A percentile compares a stretch with the other conserved stretches of the same genome.
Evolutionary conservation across 352 stramenopile species (phyloP).

Genomic region (Phytopythium litorale): DNA sequence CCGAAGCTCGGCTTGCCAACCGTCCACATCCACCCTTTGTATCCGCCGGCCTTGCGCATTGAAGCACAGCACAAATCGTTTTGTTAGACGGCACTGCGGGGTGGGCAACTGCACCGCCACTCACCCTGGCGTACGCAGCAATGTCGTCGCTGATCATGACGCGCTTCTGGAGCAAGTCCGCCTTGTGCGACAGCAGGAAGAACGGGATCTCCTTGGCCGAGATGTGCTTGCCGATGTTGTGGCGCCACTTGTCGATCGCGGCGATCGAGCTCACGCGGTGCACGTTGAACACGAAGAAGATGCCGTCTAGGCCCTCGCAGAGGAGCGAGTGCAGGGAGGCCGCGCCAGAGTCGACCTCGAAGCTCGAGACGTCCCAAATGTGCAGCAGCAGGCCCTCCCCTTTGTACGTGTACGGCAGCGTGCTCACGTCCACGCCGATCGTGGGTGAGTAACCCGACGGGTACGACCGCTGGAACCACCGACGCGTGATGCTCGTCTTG

Average conservation of each 20-base stretch:
- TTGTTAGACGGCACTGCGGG: background rate
- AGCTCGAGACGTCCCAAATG: slow-evolving; percentile 76
- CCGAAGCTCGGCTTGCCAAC: slow-evolving; percentile 70
- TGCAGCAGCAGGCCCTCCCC: slow-evolving; percentile 52
- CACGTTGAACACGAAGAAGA: slow-evolving; percentile 89
- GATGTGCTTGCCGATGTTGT: slow-evolving; percentile 64
- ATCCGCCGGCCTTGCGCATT: slow-evolving; percentile 43
- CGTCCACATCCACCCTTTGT: slow-evolving; percentile 84
- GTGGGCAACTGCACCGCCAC: background rate
- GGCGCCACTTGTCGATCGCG: slow-evolving; percentile 80
- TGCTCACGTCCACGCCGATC: slow-evolving; percentile 73
- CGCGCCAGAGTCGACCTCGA: slow-evolving; percentile 57
- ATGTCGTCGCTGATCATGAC: slow-evolving; percentile 88
- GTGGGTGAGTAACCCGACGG: slow-evolving; percentile 65
- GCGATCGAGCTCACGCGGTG: slow-evolving; percentile 85
- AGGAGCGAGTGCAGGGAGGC: slow-evolving; percentile 67
- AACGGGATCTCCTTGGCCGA: slow-evolving; percentile 75
- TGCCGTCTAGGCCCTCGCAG: slow-evolving; percentile 74
- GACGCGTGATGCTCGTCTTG: slow-evolving; percentile 77
- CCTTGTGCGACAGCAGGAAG: slow-evolving; percentile 81
- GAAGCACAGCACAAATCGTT: background rate
- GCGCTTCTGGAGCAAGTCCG: slow-evolving; percentile 77
- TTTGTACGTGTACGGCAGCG: slow-evolving; percentile 38
- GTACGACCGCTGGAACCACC: slow-evolving; percentile 76
- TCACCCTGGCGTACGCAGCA: slow-evolving; percentile 56